phyloP scores from a whole-genome alignment of 2,329 filamentous ascomycete genomes.

The Kalmusia sp. region DNA sequence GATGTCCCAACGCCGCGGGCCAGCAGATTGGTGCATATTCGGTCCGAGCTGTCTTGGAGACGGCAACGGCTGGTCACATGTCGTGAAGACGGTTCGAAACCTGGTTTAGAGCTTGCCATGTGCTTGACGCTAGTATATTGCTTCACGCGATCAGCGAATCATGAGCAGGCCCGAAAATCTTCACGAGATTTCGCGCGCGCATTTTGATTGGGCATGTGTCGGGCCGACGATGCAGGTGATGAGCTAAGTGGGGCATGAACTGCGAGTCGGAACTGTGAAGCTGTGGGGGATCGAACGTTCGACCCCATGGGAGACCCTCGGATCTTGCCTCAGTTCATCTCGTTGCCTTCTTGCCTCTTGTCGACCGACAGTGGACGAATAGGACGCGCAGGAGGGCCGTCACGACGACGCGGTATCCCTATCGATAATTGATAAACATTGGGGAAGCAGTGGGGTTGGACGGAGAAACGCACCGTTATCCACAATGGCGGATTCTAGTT shows the following conservation, averaged over 20 bases:
- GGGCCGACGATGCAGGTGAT: constrained; percentile 1
- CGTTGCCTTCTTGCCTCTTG: not conserved
- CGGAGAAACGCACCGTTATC: not conserved
- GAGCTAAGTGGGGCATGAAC: not conserved
- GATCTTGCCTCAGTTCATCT: not conserved
- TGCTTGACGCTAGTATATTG: not conserved
- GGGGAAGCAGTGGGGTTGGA: not conserved
- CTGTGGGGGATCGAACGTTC: not conserved
- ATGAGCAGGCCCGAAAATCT: constrained; percentile 7
- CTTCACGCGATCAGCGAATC: not conserved
- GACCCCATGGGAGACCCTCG: not conserved
- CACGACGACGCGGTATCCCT: not conserved
- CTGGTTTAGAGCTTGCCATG: not conserved
- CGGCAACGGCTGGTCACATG: constrained; percentile 5
- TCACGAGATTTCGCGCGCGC: not conserved
- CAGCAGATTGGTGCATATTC: constrained; percentile 12
- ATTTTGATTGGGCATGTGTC: constrained; percentile 2
- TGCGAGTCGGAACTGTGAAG: not conserved
- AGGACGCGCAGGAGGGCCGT: not conserved
- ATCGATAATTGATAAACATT: not conserved
- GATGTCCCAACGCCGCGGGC: not conserved
- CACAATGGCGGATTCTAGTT: not conserved
- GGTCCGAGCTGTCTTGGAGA: constrained; percentile 7
- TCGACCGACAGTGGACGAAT: constrained; percentile 16
- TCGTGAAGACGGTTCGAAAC: not conserved